These are phyloP conservation scores for Amylocystis lapponica DNA, from an alignment of 768 basidiomycete species.

Conservation along the genomic window DNA sequence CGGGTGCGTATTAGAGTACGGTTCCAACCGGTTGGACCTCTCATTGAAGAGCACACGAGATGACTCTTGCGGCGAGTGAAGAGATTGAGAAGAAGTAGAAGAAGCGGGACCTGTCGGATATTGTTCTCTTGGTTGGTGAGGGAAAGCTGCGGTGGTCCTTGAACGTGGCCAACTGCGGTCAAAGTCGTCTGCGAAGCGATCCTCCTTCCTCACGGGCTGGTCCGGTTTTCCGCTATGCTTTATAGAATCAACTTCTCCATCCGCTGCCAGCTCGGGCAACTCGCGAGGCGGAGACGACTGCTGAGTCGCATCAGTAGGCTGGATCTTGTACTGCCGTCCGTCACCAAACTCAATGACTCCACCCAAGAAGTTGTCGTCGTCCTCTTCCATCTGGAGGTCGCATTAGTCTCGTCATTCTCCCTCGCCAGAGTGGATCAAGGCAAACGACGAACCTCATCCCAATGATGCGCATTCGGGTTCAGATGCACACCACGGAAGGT, in stretches of 20 bases:
- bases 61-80: constrained; percentile 48
- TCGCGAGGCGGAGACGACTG: constrained; percentile 26
- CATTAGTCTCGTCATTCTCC: constrained; percentile 10
- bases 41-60: constrained; percentile 93
- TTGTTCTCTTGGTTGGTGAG: constrained; percentile 33
- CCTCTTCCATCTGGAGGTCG: constrained; percentile 60
- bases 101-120: constrained; percentile 29
- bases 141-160: constrained; percentile 40
- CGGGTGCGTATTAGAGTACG: constrained; percentile 53
- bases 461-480: constrained; percentile 91
- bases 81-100: constrained; percentile 31
- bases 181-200: constrained; percentile 90
- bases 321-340: constrained; percentile 85
- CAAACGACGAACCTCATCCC: constrained; percentile 81
- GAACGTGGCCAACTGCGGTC: constrained; percentile 95
- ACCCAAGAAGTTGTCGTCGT: constrained; percentile 84
- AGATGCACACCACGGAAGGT: constrained; percentile 92
- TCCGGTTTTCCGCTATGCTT: constrained; percentile 12
- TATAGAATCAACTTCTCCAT: constrained; percentile 2
- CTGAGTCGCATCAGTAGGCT: constrained; percentile 35
- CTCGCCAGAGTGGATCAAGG: no score
- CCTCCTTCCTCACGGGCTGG: constrained; percentile 70
- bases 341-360: constrained; percentile 95
- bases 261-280: neutral
- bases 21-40: constrained; percentile 84